Evolutionary conservation across 768 basidiomycete species (phyloP).

Genomic region (Hydnomerulius pinastri): DNA sequence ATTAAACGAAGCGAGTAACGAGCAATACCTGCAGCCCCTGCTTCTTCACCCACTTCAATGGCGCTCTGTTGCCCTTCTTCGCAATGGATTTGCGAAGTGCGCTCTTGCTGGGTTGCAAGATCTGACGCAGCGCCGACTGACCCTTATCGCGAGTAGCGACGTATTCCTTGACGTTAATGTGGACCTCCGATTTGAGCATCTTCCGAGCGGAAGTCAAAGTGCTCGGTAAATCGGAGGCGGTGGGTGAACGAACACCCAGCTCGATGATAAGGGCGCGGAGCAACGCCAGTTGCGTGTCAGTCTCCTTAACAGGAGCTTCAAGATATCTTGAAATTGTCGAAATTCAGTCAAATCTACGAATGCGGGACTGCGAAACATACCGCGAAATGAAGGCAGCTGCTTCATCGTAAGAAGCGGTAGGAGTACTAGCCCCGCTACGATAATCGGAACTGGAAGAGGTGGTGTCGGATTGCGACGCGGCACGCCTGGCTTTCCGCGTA

Average conservation of each 20-base stretch:
- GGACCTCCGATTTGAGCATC: constrained; percentile 63
- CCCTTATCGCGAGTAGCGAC: constrained; percentile 65
- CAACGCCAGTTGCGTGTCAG: constrained; percentile 48
- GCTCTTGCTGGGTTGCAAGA: constrained; percentile 62
- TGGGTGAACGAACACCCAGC: constrained; percentile 57
- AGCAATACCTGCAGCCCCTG: constrained; percentile 65
- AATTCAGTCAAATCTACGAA: neutral
- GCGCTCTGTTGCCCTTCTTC: constrained; percentile 46
- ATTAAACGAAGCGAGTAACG: constrained; percentile 48
- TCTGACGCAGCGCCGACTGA: constrained; percentile 55
- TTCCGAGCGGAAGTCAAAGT: constrained; percentile 69
- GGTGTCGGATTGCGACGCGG: neutral
- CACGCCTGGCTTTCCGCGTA: constrained; percentile 2
- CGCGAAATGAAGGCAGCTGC: constrained; percentile 29
- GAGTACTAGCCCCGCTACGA: constrained; percentile 11
- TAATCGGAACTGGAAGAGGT: constrained; percentile 10
- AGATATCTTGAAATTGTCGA: constrained; percentile 20
- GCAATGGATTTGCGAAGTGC: constrained; percentile 64
- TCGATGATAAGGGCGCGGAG: constrained; percentile 78
- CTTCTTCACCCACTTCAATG: constrained; percentile 62
- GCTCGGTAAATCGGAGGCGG: constrained; percentile 48
- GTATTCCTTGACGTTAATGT: constrained; percentile 76
- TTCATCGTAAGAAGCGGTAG: constrained; percentile 23
- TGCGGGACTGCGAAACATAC: constrained; percentile 11
- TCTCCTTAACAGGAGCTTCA: constrained; percentile 16